phyloP scores from a whole-genome alignment of 2,329 filamentous ascomycete genomes.

The Pseudogymnoascus sp. region DNA sequence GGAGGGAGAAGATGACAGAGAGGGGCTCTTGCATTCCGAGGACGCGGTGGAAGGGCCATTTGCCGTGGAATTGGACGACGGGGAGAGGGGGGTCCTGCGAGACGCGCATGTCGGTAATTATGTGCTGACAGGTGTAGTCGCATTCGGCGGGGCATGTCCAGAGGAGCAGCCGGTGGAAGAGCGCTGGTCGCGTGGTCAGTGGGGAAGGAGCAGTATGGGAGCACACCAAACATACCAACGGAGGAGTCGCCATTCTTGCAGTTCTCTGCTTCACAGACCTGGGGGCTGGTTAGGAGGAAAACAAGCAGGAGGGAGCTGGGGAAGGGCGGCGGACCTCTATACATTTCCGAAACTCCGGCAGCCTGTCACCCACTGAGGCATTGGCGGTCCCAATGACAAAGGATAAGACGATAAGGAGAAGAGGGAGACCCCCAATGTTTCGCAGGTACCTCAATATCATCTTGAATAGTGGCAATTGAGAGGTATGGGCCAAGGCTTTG shows the following conservation, averaged over 20 bases:
- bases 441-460: constrained; percentile 19
- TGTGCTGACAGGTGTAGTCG: constrained; percentile 96
- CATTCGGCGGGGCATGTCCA: constrained; percentile 93
- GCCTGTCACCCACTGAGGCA: constrained; percentile 74
- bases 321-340: constrained; percentile 52
- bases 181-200: constrained; percentile 43
- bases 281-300: background rate
- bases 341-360: constrained; percentile 83
- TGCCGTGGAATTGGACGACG: constrained; percentile 90
- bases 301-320: background rate
- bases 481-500: background rate
- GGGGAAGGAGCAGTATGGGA: constrained; percentile 14
- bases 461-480: background rate
- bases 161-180: constrained; percentile 74
- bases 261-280: constrained; percentile 77
- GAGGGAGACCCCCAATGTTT: background rate
- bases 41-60: constrained; percentile 93
- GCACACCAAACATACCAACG: constrained; percentile 56
- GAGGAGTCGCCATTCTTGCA: constrained; percentile 58
- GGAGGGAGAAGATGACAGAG: constrained; percentile 83
- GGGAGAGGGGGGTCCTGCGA: constrained; percentile 46
- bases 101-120: constrained; percentile 68
- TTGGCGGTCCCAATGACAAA: constrained; percentile 36
- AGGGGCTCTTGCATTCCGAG: constrained; percentile 92
- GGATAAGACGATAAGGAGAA: constrained; percentile 12